phyloP scores from a whole-genome alignment of 2,329 filamentous ascomycete species.

The Tolypocladium cylindrosporum region DNA sequence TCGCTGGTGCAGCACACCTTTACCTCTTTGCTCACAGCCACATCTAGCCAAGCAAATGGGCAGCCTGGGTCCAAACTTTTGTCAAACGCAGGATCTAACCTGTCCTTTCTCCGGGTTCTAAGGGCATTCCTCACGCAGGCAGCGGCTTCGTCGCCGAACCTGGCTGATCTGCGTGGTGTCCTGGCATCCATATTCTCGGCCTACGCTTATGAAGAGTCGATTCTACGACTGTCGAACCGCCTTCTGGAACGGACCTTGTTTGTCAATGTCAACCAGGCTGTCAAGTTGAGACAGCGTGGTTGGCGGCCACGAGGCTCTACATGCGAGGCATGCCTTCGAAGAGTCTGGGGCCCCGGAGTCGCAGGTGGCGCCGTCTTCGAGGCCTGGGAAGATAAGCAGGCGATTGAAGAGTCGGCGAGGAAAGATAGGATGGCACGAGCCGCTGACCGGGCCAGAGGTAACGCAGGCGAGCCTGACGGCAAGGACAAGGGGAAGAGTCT shows the following conservation, averaged over 20 bases:
- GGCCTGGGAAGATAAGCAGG: constrained; percentile 62
- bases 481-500: constrained; percentile 35
- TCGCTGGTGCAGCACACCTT: constrained; percentile 83
- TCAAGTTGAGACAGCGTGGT: constrained; percentile 66
- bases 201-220: constrained; percentile 89
- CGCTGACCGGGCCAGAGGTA: constrained; percentile 27
- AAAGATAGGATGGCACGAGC: constrained; percentile 29
- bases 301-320: constrained; percentile 82
- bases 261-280: constrained; percentile 65
- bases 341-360: constrained; percentile 84
- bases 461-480: constrained; percentile 17
- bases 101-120: constrained; percentile 81
- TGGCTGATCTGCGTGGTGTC: constrained; percentile 78
- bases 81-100: constrained; percentile 38
- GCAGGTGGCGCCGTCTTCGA: constrained; percentile 63
- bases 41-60: constrained; percentile 39
- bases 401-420: constrained; percentile 34
- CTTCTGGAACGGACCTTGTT: constrained; percentile 87
- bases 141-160: constrained; percentile 68
- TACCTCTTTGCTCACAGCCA: constrained; percentile 71
- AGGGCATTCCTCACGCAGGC: constrained; percentile 81
- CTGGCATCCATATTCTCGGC: constrained; percentile 86
- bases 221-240: constrained; percentile 74
- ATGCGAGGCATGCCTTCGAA: constrained; percentile 74
- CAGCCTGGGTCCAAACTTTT: constrained; percentile 22